These are phyloP conservation scores for Hypoxylon subgilvum DNA, from an alignment of 495 filamentous ascomycete species.

Conservation along the genomic window DNA sequence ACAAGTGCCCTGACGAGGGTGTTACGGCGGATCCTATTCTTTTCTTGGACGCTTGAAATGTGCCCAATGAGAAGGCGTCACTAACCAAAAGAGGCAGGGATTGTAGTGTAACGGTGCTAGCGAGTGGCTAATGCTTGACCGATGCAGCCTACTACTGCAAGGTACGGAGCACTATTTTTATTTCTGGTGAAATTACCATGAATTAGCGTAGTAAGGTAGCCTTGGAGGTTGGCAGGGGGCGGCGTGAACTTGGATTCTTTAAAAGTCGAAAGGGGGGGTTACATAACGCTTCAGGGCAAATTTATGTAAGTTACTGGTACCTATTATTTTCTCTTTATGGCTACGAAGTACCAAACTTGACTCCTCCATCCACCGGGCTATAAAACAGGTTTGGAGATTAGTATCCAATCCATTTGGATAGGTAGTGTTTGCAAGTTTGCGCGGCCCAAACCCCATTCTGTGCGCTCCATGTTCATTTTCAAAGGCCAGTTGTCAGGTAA, in stretches of 20 bases:
- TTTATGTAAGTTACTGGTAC: too few species aligned
- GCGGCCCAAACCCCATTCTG: too few species aligned
- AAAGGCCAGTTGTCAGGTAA: too few species aligned
- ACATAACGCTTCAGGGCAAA: background rate
- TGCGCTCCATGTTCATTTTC: too few species aligned
- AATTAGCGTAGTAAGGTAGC: slow-evolving; percentile 25
- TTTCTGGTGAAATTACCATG: slow-evolving; percentile 32
- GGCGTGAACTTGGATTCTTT: too few species aligned
- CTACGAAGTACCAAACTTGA: too few species aligned
- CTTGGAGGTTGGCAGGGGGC: too few species aligned
- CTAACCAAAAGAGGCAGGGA: slow-evolving; percentile 20
- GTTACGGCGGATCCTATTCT: slow-evolving; percentile 22
- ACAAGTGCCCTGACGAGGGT: background rate
- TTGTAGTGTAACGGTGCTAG: slow-evolving; percentile 17
- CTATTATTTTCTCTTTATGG: too few species aligned
- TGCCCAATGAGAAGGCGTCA: slow-evolving; percentile 4
- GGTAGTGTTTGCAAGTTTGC: too few species aligned
- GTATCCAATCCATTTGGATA: too few species aligned
- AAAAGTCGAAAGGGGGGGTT: background rate
- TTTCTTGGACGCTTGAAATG: slow-evolving; percentile 15
- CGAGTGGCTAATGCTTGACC: slow-evolving; percentile 26
- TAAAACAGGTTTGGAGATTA: too few species aligned
- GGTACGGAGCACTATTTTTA: slow-evolving; percentile 37
- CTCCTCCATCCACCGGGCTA: too few species aligned
- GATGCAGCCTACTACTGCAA: slow-evolving; percentile 33